A percentile compares a stretch with the other conserved stretches of the same genome.
Conservation (phyloP, 768 basidiomycete genomes). For the Amylocystis lapponica region DNA sequence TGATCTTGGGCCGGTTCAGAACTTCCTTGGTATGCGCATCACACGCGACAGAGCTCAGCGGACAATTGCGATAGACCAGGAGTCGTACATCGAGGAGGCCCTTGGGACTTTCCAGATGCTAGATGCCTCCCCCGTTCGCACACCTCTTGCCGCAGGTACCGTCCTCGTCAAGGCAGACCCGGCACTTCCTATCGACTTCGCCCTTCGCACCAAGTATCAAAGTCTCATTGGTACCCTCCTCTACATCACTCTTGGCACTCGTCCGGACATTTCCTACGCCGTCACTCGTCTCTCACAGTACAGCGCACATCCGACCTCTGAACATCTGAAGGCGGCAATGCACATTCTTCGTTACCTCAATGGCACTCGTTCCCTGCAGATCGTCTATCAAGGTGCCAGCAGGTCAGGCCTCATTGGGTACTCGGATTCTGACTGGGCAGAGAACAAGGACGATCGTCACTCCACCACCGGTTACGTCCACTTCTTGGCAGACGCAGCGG, state of each 20-base stretch:
- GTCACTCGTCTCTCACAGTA: conserved; percentile 26
- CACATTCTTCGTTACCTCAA: conserved; percentile 27
- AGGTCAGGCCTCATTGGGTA: conserved; percentile 11
- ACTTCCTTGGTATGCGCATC: conserved; percentile 17
- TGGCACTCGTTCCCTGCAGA: conserved; percentile 18
- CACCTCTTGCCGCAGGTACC: conserved; percentile 15
- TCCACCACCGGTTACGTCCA: conserved; percentile 34
- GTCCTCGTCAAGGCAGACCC: conserved; percentile 6
- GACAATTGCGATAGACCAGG: conserved; percentile 21
- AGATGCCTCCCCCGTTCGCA: conserved; percentile 14
- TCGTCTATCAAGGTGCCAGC: conserved; percentile 15
- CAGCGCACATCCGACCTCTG: conserved; percentile 20
- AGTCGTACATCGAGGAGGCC: conserved; percentile 16
- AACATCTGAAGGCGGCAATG: conserved; percentile 28
- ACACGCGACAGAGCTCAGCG: conserved; percentile 9
- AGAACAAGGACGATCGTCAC: conserved; percentile 18
- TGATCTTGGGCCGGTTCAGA: conserved; percentile 8
- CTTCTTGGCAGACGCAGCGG: conserved; percentile 21
- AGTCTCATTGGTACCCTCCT: conserved; percentile 17
- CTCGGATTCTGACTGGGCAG: conserved; percentile 31
- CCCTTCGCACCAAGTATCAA: background rate
- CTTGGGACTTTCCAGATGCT: conserved; percentile 16
- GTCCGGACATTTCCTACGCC: conserved; percentile 30
- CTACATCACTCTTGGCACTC: conserved; percentile 25
- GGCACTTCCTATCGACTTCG: conserved; percentile 10